Conservation (phyloP, 352 stramenopile species). For the Phytophthora parvispora region DNA sequence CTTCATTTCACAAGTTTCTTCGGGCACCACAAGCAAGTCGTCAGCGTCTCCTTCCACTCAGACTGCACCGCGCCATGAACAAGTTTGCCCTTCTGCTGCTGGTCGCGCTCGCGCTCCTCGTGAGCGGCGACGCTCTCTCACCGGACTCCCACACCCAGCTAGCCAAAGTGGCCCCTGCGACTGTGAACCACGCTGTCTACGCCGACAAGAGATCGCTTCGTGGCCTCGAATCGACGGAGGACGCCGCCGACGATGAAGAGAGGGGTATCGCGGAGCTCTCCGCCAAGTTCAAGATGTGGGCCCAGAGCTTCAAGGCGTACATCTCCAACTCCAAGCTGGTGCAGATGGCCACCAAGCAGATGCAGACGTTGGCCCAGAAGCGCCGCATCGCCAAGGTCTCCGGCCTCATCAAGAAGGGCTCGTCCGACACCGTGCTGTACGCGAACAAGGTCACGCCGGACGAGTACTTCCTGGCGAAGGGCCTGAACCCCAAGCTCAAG, state of each 20-base stretch:
- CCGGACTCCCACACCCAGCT: background rate
- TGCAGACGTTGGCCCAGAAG: background rate
- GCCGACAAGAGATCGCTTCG: background rate
- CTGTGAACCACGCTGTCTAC: background rate
- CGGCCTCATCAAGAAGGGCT: background rate
- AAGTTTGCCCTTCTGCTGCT: background rate
- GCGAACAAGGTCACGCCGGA: background rate
- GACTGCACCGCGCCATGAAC: background rate
- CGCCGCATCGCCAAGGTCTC: background rate
- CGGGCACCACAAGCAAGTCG: no score
- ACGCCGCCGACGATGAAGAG: background rate
- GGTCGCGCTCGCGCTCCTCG: background rate
- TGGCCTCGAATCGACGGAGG: background rate
- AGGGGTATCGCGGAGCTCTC: background rate
- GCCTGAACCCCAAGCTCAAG: background rate
- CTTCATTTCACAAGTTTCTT: no score
- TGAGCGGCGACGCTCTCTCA: background rate
- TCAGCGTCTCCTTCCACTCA: no score
- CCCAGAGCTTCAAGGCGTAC: background rate
- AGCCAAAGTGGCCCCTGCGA: background rate
- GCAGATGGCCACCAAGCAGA: background rate
- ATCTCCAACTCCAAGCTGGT: background rate
- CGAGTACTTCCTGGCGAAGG: background rate
- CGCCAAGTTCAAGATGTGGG: background rate
- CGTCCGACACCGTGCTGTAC: background rate